Base-by-base conservation (phyloP, 768 basidiomycete species). In the Kwoniella dendrophila region DNA sequence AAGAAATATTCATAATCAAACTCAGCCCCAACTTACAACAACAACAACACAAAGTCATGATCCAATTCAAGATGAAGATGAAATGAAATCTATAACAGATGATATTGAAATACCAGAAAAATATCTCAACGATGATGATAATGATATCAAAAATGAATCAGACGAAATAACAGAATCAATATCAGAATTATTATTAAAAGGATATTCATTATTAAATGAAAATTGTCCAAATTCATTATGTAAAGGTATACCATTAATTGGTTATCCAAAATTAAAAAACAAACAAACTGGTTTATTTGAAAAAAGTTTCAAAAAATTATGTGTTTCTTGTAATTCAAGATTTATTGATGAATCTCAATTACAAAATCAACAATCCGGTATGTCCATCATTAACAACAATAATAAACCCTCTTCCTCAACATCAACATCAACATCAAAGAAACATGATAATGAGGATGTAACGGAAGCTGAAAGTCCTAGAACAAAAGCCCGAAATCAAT, bases 241-340 rank as follows among this genome's bases (percentile, higher is more conserved):
- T 53, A 49, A 57, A 20, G 76, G 74, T 3, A 71, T 78, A 20
- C 77, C 77, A 4, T 69, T 78, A 12, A 73, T 78, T 24, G 77
- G 77, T 3, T 75, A 72, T 52, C 77, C 77, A 3, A 44, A 68
- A 40, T n/a, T n/a, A n/a, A n/a, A n/a, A n/a, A n/a, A n/a, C n/a
- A 60, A 62, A 36, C 59, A 64, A 12, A 72, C 69, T 30, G 70
- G 71, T 0, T 59, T 32, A n/a, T n/a, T n/a, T n/a, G n/a, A n/a
- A n/a, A 1, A 67, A 54, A 27, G 75, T 73, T 45, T 48, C 56
- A 41, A 71, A 65, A 63, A 64, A 57, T 59, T 70, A 61, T 78
- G 77, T 45, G 77, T 78, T 2, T 48, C 58, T 14, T 78, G 77
- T 43, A 68, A 64, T 10, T 56, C 57, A 7, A 51, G 73, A 38